These are phyloP conservation scores for Pythium rhizo-oryzae DNA, from an alignment of 352 stramenopile species.

Conservation along the genomic window DNA sequence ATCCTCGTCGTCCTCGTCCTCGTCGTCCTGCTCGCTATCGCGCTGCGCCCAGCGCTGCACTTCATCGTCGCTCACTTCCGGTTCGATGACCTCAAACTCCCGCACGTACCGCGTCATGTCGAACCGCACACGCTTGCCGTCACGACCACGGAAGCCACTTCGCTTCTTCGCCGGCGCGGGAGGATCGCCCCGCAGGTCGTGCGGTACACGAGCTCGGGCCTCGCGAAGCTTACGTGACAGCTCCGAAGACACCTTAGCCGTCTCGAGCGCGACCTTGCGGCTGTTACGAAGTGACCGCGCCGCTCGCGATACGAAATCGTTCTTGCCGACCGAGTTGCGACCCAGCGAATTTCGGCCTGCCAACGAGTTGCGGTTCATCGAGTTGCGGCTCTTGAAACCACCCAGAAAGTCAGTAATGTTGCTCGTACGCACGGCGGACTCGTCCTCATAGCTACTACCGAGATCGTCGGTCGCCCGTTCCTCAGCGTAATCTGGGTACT, in stretches of 20 bases:
- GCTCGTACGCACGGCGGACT: slow-evolving; percentile 21
- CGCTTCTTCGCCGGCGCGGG: slow-evolving; percentile 19
- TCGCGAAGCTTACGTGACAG: slow-evolving; percentile 36
- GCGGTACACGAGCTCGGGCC: slow-evolving; percentile 31
- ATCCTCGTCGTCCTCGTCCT: slow-evolving; percentile 26
- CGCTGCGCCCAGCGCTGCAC: slow-evolving; percentile 30
- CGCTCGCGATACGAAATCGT: slow-evolving; percentile 33
- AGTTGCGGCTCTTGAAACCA: slow-evolving; percentile 35
- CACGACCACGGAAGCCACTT: slow-evolving; percentile 21
- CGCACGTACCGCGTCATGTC: slow-evolving; percentile 33
- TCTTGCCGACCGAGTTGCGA: slow-evolving; percentile 28
- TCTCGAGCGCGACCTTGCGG: slow-evolving; percentile 30
- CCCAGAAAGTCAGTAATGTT: slow-evolving; percentile 42
- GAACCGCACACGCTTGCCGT: slow-evolving; percentile 32
- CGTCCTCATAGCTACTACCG: slow-evolving; percentile 31
- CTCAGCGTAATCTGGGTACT: slow-evolving; percentile 24
- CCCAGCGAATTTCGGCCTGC: slow-evolving; percentile 21
- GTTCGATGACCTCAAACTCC: slow-evolving; percentile 39
- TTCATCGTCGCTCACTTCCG: slow-evolving; percentile 30
- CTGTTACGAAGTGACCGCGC: slow-evolving; percentile 32
- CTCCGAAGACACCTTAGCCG: slow-evolving; percentile 27
- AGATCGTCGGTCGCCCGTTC: slow-evolving; percentile 22
- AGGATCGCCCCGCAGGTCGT: slow-evolving; percentile 31
- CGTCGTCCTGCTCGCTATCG: slow-evolving; percentile 29
- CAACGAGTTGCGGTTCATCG: slow-evolving; percentile 30